Evolutionary conservation across 2,329 filamentous ascomycete genomes (phyloP).

Genomic region (Monosporascus cannonballus): DNA sequence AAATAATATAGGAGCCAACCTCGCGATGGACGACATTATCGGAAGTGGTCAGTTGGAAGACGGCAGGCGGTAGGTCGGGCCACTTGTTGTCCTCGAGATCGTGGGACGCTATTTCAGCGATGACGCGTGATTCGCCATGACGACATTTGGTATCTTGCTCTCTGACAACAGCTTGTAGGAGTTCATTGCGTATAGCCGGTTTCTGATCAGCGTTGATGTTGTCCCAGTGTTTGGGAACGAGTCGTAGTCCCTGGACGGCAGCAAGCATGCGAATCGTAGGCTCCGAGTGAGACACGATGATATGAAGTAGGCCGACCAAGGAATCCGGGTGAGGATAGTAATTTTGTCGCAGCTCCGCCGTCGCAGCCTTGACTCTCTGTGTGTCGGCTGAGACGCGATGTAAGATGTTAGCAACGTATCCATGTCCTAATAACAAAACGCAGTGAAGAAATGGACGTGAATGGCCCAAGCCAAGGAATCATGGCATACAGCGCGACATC

Average conservation of each 20-base stretch:
- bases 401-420: conserved; percentile 26
- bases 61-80: conserved; percentile 70
- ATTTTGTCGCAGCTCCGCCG: conserved; percentile 82
- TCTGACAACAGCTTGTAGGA: conserved; percentile 76
- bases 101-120: conserved; percentile 77
- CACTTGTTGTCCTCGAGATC: conserved; percentile 86
- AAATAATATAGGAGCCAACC: conserved; percentile 89
- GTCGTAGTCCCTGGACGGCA: conserved; percentile 79
- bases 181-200: conserved; percentile 69
- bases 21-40: conserved; percentile 73
- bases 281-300: conserved; percentile 73
- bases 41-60: conserved; percentile 74
- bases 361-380: conserved; percentile 82
- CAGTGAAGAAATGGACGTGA: conserved; percentile 3
- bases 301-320: conserved; percentile 79
- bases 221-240: conserved; percentile 82
- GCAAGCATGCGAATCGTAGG: conserved; percentile 78
- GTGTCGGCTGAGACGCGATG: conserved; percentile 64
- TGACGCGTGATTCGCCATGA: conserved; percentile 81
- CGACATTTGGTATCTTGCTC: conserved; percentile 72
- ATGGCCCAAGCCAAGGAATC: neutral
- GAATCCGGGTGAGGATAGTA: conserved; percentile 85
- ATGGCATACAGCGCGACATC: neutral
- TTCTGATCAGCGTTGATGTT: conserved; percentile 70
- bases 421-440: conserved; percentile 8